phyloP scores from a whole-genome alignment of 805 yeast genomes.

The Ogataea ganodermae region DNA sequence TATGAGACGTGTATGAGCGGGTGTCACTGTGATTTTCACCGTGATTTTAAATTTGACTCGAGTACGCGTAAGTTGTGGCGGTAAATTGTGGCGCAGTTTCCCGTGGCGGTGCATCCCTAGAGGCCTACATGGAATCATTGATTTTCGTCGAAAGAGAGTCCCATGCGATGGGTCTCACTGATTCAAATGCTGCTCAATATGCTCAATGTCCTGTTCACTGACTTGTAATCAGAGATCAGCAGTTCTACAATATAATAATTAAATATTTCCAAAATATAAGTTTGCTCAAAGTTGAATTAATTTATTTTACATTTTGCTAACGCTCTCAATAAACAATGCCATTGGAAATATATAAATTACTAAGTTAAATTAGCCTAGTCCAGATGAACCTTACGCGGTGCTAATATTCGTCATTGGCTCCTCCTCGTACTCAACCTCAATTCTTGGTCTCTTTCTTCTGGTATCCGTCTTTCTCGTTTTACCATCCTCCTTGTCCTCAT shows the following conservation, averaged over 20 bases:
- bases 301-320: neutral
- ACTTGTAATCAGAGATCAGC: neutral
- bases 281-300: neutral
- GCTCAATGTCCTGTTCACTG: too few species aligned
- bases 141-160: too few species aligned
- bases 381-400: slow-evolving; percentile 12
- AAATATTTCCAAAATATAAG: neutral
- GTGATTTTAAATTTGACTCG: neutral
- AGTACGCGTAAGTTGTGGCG: slow-evolving; percentile 5
- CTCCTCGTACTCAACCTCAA: slow-evolving; percentile 81
- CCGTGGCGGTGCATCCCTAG: neutral
- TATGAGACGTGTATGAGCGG: neutral
- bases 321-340: slow-evolving; percentile 9
- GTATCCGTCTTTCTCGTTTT: slow-evolving; percentile 42
- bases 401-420: slow-evolving; percentile 37
- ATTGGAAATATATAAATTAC: slow-evolving; percentile 8
- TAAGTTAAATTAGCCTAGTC: slow-evolving; percentile 2
- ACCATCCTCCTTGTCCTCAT: slow-evolving; percentile 31
- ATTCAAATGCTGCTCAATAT: too few species aligned
- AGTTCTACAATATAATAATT: too few species aligned
- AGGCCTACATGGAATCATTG: too few species aligned
- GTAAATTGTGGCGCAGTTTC: neutral
- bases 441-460: slow-evolving; percentile 53
- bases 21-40: neutral
- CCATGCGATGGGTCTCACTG: too few species aligned